Evolutionary conservation across 108 stramenopile species (phyloP), one percentile per base, ranked within the genome.

Genomic region (Cyclotella sp.): DNA sequence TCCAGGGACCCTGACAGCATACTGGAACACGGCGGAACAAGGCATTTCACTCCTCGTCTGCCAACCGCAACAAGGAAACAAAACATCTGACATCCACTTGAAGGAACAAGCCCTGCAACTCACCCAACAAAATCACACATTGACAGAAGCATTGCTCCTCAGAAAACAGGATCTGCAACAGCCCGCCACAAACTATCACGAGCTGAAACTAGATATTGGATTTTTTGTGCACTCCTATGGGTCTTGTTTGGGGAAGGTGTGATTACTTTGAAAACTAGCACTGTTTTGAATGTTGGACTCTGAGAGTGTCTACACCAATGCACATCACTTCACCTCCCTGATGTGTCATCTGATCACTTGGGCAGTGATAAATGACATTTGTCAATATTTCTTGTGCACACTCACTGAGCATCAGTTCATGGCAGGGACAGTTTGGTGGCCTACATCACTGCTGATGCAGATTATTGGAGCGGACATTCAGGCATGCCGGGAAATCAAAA

Each of bases 321-420:
- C 12, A 26, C 1, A 8, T 6, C 1, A 19, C 12, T 57, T 57
- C 55, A 57, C 53, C 18, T 7, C 53, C 15, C 21, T 54, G 53
- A 54, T 18, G 53, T 57, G 55, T 21, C n/a, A 26, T 1, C 55
- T 24, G 8, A 57, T 57, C 55, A 57, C 55, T 22, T 57, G 55
- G 55, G 55, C 55, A 2, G 24, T 57, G 5, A 3, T 22, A 24
- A 24, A 57, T 26, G 55, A 57, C 22, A 24, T 1, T 12, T 22
- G 12, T 1, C 22, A 19, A 22, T 57, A 24, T 8, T 57, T 57
- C 24, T 19, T 22, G 7, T 3, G 3, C 22, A 19, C 5, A 21
- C 3, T 57, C 3, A 57, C 24, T 4, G 21, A 4, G 5, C 4
- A 57, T 1, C 3, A 57, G 4, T 57, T 57, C 55, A 4, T 2